These are phyloP conservation scores for Solanum lycopersicoides DNA, from an alignment of 257 asterid genomes.

Conservation along the genomic window DNA sequence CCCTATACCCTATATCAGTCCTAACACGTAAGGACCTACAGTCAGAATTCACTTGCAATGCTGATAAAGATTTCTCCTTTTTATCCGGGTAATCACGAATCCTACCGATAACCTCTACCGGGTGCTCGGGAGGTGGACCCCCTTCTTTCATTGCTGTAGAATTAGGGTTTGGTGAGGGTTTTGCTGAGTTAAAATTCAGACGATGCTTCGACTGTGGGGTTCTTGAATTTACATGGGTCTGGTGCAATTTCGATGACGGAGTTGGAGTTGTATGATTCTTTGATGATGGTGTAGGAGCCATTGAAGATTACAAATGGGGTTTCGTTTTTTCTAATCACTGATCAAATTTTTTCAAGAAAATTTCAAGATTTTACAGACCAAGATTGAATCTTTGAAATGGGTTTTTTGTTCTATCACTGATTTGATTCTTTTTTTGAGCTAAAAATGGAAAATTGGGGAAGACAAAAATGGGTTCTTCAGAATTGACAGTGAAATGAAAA, in stretches of 20 bases:
- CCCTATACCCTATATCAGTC: conserved; percentile 79
- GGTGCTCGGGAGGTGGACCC: conserved; percentile 51
- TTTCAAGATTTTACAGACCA: background rate
- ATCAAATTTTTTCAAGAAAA: background rate
- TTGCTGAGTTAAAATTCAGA: conserved; percentile 31
- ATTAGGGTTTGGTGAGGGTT: conserved; percentile 17
- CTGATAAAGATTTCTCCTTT: conserved; percentile 26
- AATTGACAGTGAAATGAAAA: background rate
- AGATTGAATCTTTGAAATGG: background rate
- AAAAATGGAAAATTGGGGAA: background rate
- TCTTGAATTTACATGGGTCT: conserved; percentile 17
- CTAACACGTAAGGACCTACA: conserved; percentile 51
- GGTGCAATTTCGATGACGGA: conserved; percentile 26
- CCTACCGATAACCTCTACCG: conserved; percentile 82
- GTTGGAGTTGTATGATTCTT: conserved; percentile 21
- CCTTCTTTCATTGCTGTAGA: conserved; percentile 3
- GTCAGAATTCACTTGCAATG: conserved; percentile 42
- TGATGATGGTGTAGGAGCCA: conserved; percentile 60
- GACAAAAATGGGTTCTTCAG: background rate
- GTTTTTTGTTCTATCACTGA: background rate
- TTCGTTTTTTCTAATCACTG: background rate
- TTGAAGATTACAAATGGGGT: background rate
- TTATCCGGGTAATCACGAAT: conserved; percentile 65
- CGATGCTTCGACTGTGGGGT: conserved; percentile 70
- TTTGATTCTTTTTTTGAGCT: background rate